These are phyloP conservation scores for Gloeostereum incarnatum DNA, from an alignment of 768 basidiomycete genomes.

Conservation along the genomic window DNA sequence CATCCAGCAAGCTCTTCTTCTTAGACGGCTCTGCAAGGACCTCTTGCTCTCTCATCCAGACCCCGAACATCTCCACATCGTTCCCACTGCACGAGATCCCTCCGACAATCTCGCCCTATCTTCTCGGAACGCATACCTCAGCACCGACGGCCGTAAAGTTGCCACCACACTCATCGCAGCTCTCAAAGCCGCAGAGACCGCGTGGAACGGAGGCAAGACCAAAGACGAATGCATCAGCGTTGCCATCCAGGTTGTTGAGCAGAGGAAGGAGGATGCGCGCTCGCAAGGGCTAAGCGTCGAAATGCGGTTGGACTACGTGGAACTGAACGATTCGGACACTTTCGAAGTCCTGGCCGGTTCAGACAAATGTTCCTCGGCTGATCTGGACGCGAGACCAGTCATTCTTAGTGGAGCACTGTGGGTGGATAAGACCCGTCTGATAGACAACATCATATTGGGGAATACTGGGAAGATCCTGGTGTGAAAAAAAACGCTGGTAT, in stretches of 20 bases:
- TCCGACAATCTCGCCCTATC: slow-evolving; percentile 73
- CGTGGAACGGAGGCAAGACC: slow-evolving; percentile 43
- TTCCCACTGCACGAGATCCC: slow-evolving; percentile 73
- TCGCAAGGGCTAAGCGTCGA: slow-evolving; percentile 31
- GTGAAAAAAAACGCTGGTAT: slow-evolving; percentile 7
- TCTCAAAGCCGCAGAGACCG: slow-evolving; percentile 42
- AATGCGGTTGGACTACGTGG: slow-evolving; percentile 74
- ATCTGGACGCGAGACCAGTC: no score
- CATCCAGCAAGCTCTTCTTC: slow-evolving; percentile 88
- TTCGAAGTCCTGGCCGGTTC: slow-evolving; percentile 49
- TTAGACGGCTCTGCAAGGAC: slow-evolving; percentile 72
- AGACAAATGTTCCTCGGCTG: no score
- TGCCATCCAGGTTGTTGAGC: slow-evolving; percentile 33
- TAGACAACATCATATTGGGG: slow-evolving; percentile 86
- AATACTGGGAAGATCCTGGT: slow-evolving; percentile 26
- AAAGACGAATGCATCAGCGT: slow-evolving; percentile 38
- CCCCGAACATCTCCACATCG: slow-evolving; percentile 67
- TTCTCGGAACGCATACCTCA: slow-evolving; percentile 83
- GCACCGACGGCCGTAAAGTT: slow-evolving; percentile 45
- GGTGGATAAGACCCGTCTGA: slow-evolving; percentile 81
- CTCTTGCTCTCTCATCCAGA: slow-evolving; percentile 74
- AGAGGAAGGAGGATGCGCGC: slow-evolving; percentile 17
- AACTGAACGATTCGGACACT: slow-evolving; percentile 75
- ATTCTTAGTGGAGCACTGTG: slow-evolving; percentile 84
- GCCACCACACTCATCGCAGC: slow-evolving; percentile 69